Evolutionary conservation across 345 rosid species (phyloP).

Genomic region (Gossypium herbaceum): DNA sequence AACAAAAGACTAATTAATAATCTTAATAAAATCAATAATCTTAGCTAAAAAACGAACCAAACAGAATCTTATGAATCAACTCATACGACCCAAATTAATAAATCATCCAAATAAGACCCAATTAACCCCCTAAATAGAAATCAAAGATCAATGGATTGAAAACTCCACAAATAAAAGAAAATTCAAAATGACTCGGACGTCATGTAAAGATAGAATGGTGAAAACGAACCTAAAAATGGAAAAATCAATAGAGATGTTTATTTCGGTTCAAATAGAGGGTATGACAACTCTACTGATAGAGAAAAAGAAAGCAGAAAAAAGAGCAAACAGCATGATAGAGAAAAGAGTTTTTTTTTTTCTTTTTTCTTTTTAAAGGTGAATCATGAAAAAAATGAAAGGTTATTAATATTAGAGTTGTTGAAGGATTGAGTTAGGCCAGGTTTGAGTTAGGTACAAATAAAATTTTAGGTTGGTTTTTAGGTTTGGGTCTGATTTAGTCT

Average conservation of each 20-base stretch:
- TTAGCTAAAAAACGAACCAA: constrained; percentile 3
- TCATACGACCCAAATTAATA: constrained; percentile 14
- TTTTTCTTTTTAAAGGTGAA: too few species aligned
- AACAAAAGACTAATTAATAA: constrained; percentile 32
- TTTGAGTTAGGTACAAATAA: too few species aligned
- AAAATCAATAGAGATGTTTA: constrained; percentile 17
- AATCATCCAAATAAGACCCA: constrained; percentile 10
- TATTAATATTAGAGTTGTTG: too few species aligned
- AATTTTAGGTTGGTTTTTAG: too few species aligned
- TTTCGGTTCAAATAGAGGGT: constrained; percentile 29
- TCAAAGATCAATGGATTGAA: constrained; percentile 27
- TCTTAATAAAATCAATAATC: constrained; percentile 17
- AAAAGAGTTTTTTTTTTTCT: background rate
- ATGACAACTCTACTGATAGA: constrained; percentile 37
- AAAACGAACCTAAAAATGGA: constrained; percentile 35
- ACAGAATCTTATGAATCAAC: constrained; percentile 14
- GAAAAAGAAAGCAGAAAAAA: constrained; percentile 11
- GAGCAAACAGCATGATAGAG: constrained; percentile 26
- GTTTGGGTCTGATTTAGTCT: rapidly evolving
- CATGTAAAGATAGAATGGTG: constrained; percentile 42
- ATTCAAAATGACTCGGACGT: constrained; percentile 11
- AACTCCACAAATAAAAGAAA: constrained; percentile 4
- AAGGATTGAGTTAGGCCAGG: too few species aligned
- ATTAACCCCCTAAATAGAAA: constrained; percentile 18
- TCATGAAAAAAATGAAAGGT: too few species aligned